phyloP scores from a whole-genome alignment of 169 alveolate species.

The Toxoplasma gondii region DNA sequence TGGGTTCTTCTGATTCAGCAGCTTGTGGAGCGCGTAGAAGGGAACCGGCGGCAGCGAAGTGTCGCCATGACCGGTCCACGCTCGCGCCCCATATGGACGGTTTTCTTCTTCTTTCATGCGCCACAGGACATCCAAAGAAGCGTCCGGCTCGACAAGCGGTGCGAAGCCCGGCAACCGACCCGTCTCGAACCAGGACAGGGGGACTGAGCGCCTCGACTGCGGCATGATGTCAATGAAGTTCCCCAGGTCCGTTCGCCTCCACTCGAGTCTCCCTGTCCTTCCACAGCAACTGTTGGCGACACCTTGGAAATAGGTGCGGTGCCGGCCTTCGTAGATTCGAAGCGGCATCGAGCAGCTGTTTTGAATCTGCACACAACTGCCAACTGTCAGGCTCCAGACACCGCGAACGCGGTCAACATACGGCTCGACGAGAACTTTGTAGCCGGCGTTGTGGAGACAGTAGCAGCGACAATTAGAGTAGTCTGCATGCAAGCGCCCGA shows the following conservation, averaged over 20 bases:
- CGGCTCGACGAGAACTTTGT: slow-evolving; percentile 76
- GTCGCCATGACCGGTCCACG: neutral
- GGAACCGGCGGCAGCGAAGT: slow-evolving; percentile 60
- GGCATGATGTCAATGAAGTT: slow-evolving; percentile 58
- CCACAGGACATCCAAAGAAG: slow-evolving; percentile 6
- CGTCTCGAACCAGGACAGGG: slow-evolving; percentile 63
- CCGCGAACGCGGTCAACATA: slow-evolving; percentile 70
- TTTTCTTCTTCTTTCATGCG: neutral
- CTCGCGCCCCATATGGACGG: slow-evolving; percentile 40
- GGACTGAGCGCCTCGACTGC: slow-evolving; percentile 58
- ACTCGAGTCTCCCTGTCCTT: neutral
- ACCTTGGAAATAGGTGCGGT: slow-evolving; percentile 67
- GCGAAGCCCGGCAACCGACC: slow-evolving; percentile 47
- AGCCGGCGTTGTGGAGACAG: slow-evolving; percentile 69
- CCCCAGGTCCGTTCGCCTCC: slow-evolving; percentile 37
- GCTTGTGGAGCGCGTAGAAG: slow-evolving; percentile 67
- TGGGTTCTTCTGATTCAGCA: slow-evolving; percentile 27
- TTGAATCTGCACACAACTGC: slow-evolving; percentile 76
- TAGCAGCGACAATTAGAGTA: slow-evolving; percentile 62
- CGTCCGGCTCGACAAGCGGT: slow-evolving; percentile 37
- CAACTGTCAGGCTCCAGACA: slow-evolving; percentile 76
- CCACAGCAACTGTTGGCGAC: slow-evolving; percentile 61
- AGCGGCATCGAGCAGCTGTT: slow-evolving; percentile 73
- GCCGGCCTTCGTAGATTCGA: slow-evolving; percentile 74
- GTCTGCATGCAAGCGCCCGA: slow-evolving; percentile 68